phyloP scores from a whole-genome alignment of 2,329 filamentous ascomycete species.

The Paracoccidioides brasiliensis region DNA sequence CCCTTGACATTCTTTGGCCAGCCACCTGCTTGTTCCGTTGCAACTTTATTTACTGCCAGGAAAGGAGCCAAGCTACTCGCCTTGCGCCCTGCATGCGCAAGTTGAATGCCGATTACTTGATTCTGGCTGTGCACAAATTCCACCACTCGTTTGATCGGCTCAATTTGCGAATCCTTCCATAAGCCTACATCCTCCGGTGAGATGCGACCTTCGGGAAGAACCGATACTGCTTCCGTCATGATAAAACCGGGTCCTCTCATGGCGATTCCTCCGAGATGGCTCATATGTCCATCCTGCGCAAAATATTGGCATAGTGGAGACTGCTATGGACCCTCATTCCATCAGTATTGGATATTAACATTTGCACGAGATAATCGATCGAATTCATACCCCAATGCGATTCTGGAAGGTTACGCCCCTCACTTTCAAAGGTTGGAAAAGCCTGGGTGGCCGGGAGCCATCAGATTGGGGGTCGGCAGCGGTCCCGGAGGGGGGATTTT shows the following conservation, averaged over 20 bases:
- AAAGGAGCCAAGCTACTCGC: slow-evolving; percentile 50
- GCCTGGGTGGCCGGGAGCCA: slow-evolving; percentile 37
- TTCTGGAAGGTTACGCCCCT: slow-evolving; percentile 53
- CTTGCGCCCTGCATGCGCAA: slow-evolving; percentile 63
- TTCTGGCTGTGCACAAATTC: slow-evolving; percentile 34
- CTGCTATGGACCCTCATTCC: slow-evolving; percentile 24
- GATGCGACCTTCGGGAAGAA: slow-evolving; percentile 66
- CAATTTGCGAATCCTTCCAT: slow-evolving; percentile 72
- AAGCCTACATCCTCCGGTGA: slow-evolving; percentile 65
- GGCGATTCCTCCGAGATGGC: slow-evolving; percentile 65
- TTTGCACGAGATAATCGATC: not conserved
- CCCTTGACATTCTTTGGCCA: slow-evolving; percentile 43
- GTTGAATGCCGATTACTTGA: slow-evolving; percentile 61
- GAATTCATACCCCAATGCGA: slow-evolving; percentile 41
- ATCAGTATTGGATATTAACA: not conserved
- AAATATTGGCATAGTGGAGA: slow-evolving; percentile 56
- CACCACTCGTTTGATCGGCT: slow-evolving; percentile 16
- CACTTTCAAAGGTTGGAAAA: slow-evolving; percentile 46
- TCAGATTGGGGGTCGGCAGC: slow-evolving; percentile 30
- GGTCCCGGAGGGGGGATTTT: slow-evolving; percentile 24
- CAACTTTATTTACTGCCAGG: slow-evolving; percentile 44
- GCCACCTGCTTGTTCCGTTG: slow-evolving; percentile 41
- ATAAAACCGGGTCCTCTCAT: slow-evolving; percentile 57
- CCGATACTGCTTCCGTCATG: slow-evolving; percentile 62
- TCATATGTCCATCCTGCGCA: slow-evolving; percentile 56